Base-by-base conservation (phyloP, 2,329 filamentous ascomycete genomes). In the Botrytis sinoallii region DNA sequence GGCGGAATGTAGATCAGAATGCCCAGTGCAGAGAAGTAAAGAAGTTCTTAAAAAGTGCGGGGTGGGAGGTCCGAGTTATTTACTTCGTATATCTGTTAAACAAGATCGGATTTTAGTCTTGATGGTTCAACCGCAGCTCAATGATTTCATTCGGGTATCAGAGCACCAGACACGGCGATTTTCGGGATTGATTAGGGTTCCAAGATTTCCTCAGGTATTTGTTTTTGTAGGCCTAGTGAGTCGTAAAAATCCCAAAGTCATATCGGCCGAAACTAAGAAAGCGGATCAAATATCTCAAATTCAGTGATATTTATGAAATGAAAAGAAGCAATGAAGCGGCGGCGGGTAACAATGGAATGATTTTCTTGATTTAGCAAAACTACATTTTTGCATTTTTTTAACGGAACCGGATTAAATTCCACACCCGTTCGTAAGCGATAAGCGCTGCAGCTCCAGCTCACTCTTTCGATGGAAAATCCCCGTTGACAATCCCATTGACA, bases 391-490 rank as follows among this genome's bases (percentile, higher is more conserved):
- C 70, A 57, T 18, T 46, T 64, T 57, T 64, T 67, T 55, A 14
- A 72, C 70, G 70, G 61, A 65, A 67, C 20, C 70, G 70, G 70
- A 35, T 59, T 67, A 67, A 72, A 71, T 18, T 66, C 35, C 44
- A 63, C 18, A 20, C 8, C 70, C 70, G 70, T 40, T 55, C 32
- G 5, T 68, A 68, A 68, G 65, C 65, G 65, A 68, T 38, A 68
- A 55, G 38, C 63, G 35, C 46, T 40, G 35, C 32, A 67, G 46
- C 52, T 40, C 22, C 52, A 29, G 52, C 7, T 40, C 65, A n/a
- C 48, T 10, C n/a, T 25, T 20, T 40, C 16, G 32, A 67, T n/a
- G 14, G 14, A 20, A 14, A 55, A 38, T 48, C 40, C 44, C 29
- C 22, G 44, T 38, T n/a, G 35, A 38, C 29, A 32, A 57, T 57